Evolutionary conservation across 768 basidiomycete species (phyloP), one percentile per base, ranked within the genome.

Genomic region (Suillus ampliporus): DNA sequence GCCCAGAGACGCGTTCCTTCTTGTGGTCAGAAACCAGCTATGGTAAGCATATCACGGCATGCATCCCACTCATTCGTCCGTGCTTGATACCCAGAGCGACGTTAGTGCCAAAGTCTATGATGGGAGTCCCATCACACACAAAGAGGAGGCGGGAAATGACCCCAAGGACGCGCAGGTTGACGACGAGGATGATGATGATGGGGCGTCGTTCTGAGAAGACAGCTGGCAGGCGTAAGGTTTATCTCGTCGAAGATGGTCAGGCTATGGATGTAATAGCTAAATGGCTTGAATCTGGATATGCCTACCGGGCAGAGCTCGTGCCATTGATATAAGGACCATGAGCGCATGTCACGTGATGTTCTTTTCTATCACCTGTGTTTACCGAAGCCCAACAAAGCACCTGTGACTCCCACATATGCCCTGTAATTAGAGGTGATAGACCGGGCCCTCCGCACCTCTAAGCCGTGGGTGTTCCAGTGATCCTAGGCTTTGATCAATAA

Each of bases 181-280:
- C 41, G 73, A 71, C 6, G 73, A 75, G n/a, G 73, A 71, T 4
- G 73, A 75, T n/a, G n/a, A n/a, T n/a, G n/a, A n/a, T n/a, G n/a
- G n/a, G 38, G 73, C 66, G 1, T 74, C 73, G 26, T 21, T 70
- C 71, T n/a, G 72, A 74, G 28, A 67, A 76, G 63, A 74, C 73
- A 3, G 73, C 73, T n/a, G 73, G 73, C 11, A 69, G 74, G 52
- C 71, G 73, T 52, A 74, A 72, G 19, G 76, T 74, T 74, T 74
- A 74, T 54, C 71, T 74, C 28, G 7, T 74, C 40, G 74, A 74
- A 21, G 58, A 76, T 35, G 73, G 68, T 1, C 70, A 65, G 31
- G 11, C 54, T 17, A 71, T 65, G 31, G 73, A 69, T 47, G n/a
- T n/a, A n/a, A n/a, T n/a, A n/a, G n/a, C n/a, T n/a, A n/a, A 63